Percentiles rank a stretch among this genome's conserved stretches.
These are phyloP conservation scores for Claviceps quebecensis DNA, from an alignment of 2,329 filamentous ascomycete species.

Conservation along the genomic window DNA sequence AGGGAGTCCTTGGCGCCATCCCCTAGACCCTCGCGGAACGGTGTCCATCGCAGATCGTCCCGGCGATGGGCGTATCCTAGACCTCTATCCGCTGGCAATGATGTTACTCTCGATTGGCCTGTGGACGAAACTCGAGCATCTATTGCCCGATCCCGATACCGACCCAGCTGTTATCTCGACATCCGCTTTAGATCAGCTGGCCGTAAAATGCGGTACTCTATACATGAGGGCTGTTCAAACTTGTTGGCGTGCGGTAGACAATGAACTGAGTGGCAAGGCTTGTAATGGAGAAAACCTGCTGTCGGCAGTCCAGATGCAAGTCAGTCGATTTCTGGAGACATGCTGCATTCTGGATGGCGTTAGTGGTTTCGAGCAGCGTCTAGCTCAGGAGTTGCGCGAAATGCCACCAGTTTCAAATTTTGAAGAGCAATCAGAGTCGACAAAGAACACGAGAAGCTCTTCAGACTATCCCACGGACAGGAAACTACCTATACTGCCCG, in stretches of 20 bases:
- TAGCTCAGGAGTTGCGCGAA: slow-evolving; percentile 32
- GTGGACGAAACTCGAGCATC: slow-evolving; percentile 52
- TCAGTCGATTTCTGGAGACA: slow-evolving; percentile 44
- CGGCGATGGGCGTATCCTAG: slow-evolving; percentile 44
- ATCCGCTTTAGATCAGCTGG: slow-evolving; percentile 47
- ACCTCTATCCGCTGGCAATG: slow-evolving; percentile 61
- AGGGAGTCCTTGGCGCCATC: slow-evolving; percentile 39
- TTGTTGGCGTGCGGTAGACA: slow-evolving; percentile 58
- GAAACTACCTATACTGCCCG: not conserved
- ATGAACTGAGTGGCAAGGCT: slow-evolving; percentile 34
- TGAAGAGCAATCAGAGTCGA: not conserved
- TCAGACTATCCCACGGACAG: not conserved
- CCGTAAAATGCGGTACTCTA: slow-evolving; percentile 55
- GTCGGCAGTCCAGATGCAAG: slow-evolving; percentile 37
- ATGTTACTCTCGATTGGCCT: slow-evolving; percentile 61
- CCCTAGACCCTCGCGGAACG: slow-evolving; percentile 42
- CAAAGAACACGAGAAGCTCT: slow-evolving; percentile 3
- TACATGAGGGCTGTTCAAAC: slow-evolving; percentile 64
- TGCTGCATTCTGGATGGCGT: slow-evolving; percentile 47
- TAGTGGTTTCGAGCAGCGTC: slow-evolving; percentile 39
- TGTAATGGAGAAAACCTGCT: slow-evolving; percentile 35
- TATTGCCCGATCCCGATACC: slow-evolving; percentile 28
- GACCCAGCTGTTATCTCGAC: slow-evolving; percentile 41
- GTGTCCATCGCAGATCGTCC: slow-evolving; percentile 33
- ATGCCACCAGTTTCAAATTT: not conserved